Base-by-base conservation (phyloP, 352 stramenopile species). In the Pythium inflatum region DNA sequence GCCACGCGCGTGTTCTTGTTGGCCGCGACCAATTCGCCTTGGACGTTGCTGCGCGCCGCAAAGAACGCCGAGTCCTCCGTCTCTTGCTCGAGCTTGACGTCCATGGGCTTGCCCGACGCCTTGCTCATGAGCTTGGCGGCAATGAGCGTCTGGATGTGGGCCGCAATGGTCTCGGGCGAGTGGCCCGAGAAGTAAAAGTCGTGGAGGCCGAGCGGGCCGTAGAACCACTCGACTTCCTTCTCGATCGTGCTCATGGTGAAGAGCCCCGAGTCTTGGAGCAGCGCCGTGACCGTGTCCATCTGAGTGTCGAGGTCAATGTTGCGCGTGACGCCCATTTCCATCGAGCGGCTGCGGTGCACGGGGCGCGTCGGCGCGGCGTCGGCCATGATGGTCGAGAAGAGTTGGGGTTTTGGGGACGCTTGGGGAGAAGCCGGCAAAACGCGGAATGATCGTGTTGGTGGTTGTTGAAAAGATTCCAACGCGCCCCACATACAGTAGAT, bases 171-270 rank as follows among this genome's bases (percentile, higher is more conserved):
- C 12, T 50, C 58, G 8, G 87, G 66, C 8, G 81, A 82, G 51
- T 93, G 85, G 33, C 85, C 84, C 5, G 80, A 71, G 65, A 94
- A 94, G 77, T 94, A 94, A 62, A 93, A 94, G 66, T 93, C 85
- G 78, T 94, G 87, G 18, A 94, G 71, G 9, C 87, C 87, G 13
- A 94, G 62, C 22, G 85, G 83, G 2, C 85, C 85, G 68, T 92
- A 94, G 70, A 94, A 94, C 82, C 83, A 94, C 58, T 92, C 82
- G 36, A 94, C 79, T 58, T 94, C 87, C 28, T 78, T 82, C 27
- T 75, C 77, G 43, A 94, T 78, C 27, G 80, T 78, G 24, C 78
- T 77, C 11, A 79, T 72, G 53, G 81, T 88, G 68, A 94, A 92
- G 28, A 92, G 66, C 6, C 83, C 78, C 27, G 80, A 79, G 24